A percentile compares a stretch with the other conserved stretches of the same genome.
Conservation (phyloP, 2,329 filamentous ascomycete species). For the Pseudocercospora musae region DNA sequence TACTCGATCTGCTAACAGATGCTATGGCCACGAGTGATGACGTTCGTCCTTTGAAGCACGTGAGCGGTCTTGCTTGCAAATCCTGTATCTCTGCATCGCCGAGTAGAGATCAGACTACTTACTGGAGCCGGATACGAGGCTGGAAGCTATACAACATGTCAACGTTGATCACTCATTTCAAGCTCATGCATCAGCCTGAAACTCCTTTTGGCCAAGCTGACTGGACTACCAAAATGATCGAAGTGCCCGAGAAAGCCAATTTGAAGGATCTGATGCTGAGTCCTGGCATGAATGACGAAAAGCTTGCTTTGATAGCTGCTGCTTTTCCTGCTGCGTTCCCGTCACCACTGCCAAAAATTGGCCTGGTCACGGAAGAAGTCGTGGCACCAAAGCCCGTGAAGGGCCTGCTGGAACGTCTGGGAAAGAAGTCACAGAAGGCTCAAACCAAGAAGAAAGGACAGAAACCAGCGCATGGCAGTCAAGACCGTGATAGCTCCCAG, state of each 20-base stretch:
- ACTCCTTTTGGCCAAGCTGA: slow-evolving; percentile 41
- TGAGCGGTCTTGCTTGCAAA: slow-evolving; percentile 44
- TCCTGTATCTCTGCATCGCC: slow-evolving; percentile 24
- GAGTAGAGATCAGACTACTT: slow-evolving; percentile 32
- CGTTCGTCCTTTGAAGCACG: slow-evolving; percentile 44
- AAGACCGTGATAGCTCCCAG: slow-evolving; percentile 17
- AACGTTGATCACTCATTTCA: slow-evolving; percentile 59
- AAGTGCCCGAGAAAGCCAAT: slow-evolving; percentile 52
- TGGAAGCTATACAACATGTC: slow-evolving; percentile 45
- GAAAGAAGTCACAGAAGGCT: slow-evolving; percentile 28
- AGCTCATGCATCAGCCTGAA: slow-evolving; percentile 52
- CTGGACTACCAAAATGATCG: slow-evolving; percentile 62
- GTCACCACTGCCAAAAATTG: slow-evolving; percentile 43
- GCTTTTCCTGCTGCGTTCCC: slow-evolving; percentile 40
- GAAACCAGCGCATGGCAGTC: slow-evolving; percentile 26
- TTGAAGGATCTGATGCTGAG: slow-evolving; percentile 50
- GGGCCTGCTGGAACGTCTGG: slow-evolving; percentile 25
- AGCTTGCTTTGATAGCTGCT: slow-evolving; percentile 36
- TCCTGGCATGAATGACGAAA: slow-evolving; percentile 56
- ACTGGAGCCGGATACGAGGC: slow-evolving; percentile 37
- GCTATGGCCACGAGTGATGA: slow-evolving; percentile 42
- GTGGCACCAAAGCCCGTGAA: slow-evolving; percentile 18
- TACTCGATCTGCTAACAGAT: slow-evolving; percentile 54
- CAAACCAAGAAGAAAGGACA: slow-evolving; percentile 31
- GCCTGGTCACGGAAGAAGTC: slow-evolving; percentile 32